These are phyloP conservation scores for Pinus albicaulis DNA, from an alignment of 75 land plant species.

Conservation along the genomic window DNA sequence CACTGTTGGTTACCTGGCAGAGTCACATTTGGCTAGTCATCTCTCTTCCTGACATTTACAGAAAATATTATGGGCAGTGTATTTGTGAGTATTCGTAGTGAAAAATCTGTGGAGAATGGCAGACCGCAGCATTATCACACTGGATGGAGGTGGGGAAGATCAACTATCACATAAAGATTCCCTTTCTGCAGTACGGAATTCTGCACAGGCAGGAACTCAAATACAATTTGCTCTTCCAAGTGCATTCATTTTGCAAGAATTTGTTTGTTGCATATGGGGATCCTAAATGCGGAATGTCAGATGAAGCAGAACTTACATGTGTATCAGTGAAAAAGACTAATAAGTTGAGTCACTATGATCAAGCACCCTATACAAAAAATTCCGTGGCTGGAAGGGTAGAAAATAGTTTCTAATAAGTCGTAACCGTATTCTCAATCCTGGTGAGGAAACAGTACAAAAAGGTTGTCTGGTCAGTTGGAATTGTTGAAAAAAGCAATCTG, in stretches of 20 bases:
- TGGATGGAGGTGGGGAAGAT: constrained; percentile 15
- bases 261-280: constrained; percentile 12
- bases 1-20: constrained; percentile 79
- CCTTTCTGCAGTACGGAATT: constrained; percentile 65
- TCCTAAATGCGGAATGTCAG: constrained; percentile 35
- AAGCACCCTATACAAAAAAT: constrained; percentile 17
- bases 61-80: constrained; percentile 13
- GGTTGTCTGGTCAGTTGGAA: constrained; percentile 74
- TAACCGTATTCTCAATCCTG: too few relatives aligned
- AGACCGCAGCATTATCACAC: constrained; percentile 12
- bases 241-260: constrained; percentile 49
- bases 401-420: too few relatives aligned
- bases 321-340: constrained; percentile 24
- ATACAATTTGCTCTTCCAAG: constrained; percentile 61
- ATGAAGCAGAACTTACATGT: constrained; percentile 28
- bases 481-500: constrained; percentile 80
- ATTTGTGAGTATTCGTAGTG: constrained; percentile 21
- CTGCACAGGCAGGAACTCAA: constrained; percentile 69
- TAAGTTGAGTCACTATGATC: constrained; percentile 33
- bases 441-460: too few relatives aligned
- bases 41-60: constrained; percentile 41
- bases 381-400: too few relatives aligned
- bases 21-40: constrained; percentile 53
- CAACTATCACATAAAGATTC: constrained; percentile 35
- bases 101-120: constrained; percentile 35